Evolutionary conservation across 2,329 filamentous ascomycete species (phyloP).

Genomic region (Diaporthe sp.): DNA sequence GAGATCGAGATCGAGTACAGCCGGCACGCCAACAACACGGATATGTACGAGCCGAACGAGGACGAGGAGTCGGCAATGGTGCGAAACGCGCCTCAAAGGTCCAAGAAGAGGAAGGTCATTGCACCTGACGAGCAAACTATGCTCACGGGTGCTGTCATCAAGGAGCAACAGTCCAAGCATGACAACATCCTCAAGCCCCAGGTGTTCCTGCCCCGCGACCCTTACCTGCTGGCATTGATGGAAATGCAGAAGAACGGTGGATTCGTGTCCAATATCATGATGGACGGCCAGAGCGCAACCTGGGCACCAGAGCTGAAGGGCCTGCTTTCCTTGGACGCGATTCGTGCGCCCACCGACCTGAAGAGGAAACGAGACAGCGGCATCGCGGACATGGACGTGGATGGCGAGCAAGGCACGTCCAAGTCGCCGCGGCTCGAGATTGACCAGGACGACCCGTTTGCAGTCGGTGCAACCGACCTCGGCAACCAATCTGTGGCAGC

Average conservation of each 20-base stretch:
- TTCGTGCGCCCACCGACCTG: conserved; percentile 81
- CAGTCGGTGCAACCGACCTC: conserved; percentile 63
- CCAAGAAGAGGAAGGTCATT: conserved; percentile 83
- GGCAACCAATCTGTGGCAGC: conserved; percentile 67
- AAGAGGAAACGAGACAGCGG: conserved; percentile 96
- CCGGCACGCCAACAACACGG: conserved; percentile 63
- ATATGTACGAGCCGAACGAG: conserved; percentile 73
- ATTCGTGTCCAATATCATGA: conserved; percentile 89
- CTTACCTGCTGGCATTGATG: conserved; percentile 87
- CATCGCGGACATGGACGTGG: conserved; percentile 80
- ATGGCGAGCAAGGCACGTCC: conserved; percentile 71
- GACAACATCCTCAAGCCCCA: conserved; percentile 88
- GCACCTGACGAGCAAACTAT: conserved; percentile 86
- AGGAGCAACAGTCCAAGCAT: conserved; percentile 86
- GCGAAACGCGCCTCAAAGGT: conserved; percentile 78
- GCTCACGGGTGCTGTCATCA: conserved; percentile 82
- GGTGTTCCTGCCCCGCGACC: conserved; percentile 88
- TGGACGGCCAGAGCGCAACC: conserved; percentile 80
- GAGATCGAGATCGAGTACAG: conserved; percentile 72
- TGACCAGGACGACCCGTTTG: conserved; percentile 72
- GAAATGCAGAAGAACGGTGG: conserved; percentile 92
- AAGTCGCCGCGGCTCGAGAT: conserved; percentile 80
- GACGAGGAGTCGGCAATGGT: conserved; percentile 71
- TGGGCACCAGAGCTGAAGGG: conserved; percentile 95
- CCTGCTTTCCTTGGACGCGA: conserved; percentile 88